Conservation (phyloP, 2,329 filamentous ascomycete species). For the Ascocoryne sarcoides region DNA sequence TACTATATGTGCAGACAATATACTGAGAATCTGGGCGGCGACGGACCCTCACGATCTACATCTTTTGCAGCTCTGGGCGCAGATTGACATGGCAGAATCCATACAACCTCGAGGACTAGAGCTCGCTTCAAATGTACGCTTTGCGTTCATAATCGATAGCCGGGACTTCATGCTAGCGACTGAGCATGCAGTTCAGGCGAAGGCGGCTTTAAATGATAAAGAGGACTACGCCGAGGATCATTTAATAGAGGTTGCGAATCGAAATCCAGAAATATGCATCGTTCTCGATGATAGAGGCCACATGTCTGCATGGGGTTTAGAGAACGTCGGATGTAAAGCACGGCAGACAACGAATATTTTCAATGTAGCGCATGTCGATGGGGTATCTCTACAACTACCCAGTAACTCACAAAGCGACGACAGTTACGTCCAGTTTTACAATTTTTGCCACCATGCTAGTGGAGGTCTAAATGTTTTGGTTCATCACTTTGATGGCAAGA, state of each 20-base stretch:
- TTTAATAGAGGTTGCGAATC: slow-evolving; percentile 76
- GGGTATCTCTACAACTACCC: slow-evolving; percentile 37
- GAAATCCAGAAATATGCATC: slow-evolving; percentile 78
- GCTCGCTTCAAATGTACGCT: slow-evolving; percentile 38
- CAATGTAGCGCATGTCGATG: slow-evolving; percentile 72
- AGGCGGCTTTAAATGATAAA: slow-evolving; percentile 39
- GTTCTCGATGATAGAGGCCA: slow-evolving; percentile 74
- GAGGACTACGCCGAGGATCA: slow-evolving; percentile 70
- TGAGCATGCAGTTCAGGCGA: slow-evolving; percentile 61
- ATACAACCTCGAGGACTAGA: slow-evolving; percentile 40
- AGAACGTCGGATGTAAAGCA: slow-evolving; percentile 68
- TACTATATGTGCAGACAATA: slow-evolving; percentile 74
- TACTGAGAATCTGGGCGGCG: slow-evolving; percentile 75
- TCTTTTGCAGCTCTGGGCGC: slow-evolving; percentile 69
- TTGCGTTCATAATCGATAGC: slow-evolving; percentile 75
- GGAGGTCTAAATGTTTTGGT: slow-evolving; percentile 65
- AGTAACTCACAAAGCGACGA: slow-evolving; percentile 11
- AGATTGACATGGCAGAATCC: slow-evolving; percentile 66
- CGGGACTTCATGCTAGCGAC: slow-evolving; percentile 70
- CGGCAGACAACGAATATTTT: slow-evolving; percentile 64
- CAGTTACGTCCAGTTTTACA: slow-evolving; percentile 58
- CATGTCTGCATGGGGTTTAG: slow-evolving; percentile 88
- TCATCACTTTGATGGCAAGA: slow-evolving; percentile 77
- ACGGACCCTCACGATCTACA: slow-evolving; percentile 63
- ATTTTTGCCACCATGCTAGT: slow-evolving; percentile 58